phyloP scores from a whole-genome alignment of 176 grass and related monocot genomes.

The Neostapfia colusana region DNA sequence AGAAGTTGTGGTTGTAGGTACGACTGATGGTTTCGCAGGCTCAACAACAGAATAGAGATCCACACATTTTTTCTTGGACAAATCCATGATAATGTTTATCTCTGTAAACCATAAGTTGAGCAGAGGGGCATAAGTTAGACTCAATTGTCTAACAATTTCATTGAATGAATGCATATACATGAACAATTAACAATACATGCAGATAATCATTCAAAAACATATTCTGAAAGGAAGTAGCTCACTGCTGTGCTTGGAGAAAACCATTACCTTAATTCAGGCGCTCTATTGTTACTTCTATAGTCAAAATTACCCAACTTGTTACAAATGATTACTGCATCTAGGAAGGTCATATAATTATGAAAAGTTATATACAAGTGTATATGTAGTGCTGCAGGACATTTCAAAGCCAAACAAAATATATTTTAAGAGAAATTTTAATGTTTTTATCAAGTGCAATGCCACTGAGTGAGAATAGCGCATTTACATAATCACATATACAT shows the following conservation, averaged over 20 bases:
- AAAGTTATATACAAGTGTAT: background rate
- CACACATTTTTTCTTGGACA: constrained; percentile 55
- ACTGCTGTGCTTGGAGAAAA: background rate
- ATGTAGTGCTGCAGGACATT: background rate
- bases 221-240: background rate
- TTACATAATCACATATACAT: constrained; percentile 10
- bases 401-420: background rate
- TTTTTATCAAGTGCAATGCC: background rate
- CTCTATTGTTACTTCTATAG: background rate
- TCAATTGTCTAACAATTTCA: background rate
- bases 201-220: background rate
- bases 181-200: background rate
- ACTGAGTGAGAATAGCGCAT: background rate
- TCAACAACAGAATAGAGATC: constrained; percentile 38
- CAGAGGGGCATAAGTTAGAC: constrained; percentile 10
- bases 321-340: background rate
- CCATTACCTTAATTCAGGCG: background rate
- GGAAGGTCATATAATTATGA: background rate
- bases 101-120: constrained; percentile 41
- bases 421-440: background rate
- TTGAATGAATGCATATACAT: constrained; percentile 3
- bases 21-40: constrained; percentile 35
- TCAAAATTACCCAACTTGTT: background rate
- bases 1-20: background rate
- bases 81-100: constrained; percentile 52